phyloP scores from a whole-genome alignment of 805 yeast genomes.

The Saccharomycopsis babjevae region DNA sequence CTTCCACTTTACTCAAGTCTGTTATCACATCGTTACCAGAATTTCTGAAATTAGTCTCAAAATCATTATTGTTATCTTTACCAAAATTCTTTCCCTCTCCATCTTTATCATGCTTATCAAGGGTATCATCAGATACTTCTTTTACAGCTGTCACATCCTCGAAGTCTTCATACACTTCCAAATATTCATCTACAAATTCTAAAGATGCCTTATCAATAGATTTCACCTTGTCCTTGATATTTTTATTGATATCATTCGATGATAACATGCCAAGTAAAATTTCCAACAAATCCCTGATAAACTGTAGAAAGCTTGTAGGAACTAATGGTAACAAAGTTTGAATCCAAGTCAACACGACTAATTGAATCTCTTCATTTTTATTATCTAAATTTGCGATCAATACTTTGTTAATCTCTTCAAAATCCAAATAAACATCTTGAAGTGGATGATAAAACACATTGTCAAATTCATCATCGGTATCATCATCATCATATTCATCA shows the following conservation, averaged over 20 bases:
- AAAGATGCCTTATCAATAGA: slow-evolving; percentile 48
- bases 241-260: slow-evolving; percentile 33
- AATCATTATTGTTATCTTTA: not conserved
- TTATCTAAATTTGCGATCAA: slow-evolving; percentile 71
- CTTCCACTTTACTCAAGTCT: slow-evolving; percentile 1
- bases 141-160: not conserved
- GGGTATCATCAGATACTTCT: not conserved
- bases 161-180: slow-evolving; percentile 18
- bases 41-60: not conserved
- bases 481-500: slow-evolving; percentile 18
- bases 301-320: slow-evolving; percentile 64
- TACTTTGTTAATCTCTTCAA: slow-evolving; percentile 69
- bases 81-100: not conserved
- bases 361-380: slow-evolving; percentile 60
- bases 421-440: slow-evolving; percentile 76
- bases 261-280: slow-evolving; percentile 56
- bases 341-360: slow-evolving; percentile 76
- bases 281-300: slow-evolving; percentile 64
- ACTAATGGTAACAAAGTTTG: slow-evolving; percentile 61
- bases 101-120: slow-evolving; percentile 1
- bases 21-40: not conserved
- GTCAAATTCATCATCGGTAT: slow-evolving; percentile 25
- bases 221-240: slow-evolving; percentile 43
- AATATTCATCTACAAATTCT: slow-evolving; percentile 28
- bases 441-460: slow-evolving; percentile 59